Evolutionary conservation across 2,329 filamentous ascomycete species (phyloP), one percentile per base, ranked within the genome.

Genomic region (Aspergillus proliferans): DNA sequence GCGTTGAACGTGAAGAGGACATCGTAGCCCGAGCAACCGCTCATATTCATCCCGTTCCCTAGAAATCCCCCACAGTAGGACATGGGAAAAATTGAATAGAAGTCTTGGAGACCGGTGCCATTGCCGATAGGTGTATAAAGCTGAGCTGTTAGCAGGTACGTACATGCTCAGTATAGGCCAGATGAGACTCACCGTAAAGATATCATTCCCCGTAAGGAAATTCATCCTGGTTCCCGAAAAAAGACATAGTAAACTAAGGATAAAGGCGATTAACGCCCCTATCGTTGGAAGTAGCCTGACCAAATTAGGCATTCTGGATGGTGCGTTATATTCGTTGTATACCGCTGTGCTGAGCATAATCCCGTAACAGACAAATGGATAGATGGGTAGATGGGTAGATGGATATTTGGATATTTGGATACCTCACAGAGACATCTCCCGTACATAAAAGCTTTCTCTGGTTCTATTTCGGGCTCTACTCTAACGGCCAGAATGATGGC

Each of bases 81-180:
- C 66, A 84, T 76, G 48, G 84, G 59, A 62, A 85, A 80, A 14
- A 78, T 71, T 18, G 74, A 77, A 68, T 85, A 85, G 66, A 80
- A 85, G 63, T 84, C 77, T 38, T 79, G 71, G 33, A 84, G 70
- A 34, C 79, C 77, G 14, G 83, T 65, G 15, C 71, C 64, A 42
- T 72, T 62, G 18, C 76, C 73, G 22, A 79, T 43, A 2, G 62
- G 56, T 7, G 63, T 61, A 45, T 65, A 64, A 39, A 67, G 64
- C 58, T 76, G 68, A 63, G 34, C 68, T 63, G 47, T 68, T 59
- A 49, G 71, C 7, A 18, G 34, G 34, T 38, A 18, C 9, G n/a
- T 15, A 15, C 6, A 38, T 3, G 26, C 10, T 30, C 26, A 10
- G 26, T 12, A 12, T 30, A 12, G 26, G 4, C 26, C 26, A 30